Evolutionary conservation across 2,329 filamentous ascomycete genomes (phyloP).

Genomic region (Neonectria punicea): DNA sequence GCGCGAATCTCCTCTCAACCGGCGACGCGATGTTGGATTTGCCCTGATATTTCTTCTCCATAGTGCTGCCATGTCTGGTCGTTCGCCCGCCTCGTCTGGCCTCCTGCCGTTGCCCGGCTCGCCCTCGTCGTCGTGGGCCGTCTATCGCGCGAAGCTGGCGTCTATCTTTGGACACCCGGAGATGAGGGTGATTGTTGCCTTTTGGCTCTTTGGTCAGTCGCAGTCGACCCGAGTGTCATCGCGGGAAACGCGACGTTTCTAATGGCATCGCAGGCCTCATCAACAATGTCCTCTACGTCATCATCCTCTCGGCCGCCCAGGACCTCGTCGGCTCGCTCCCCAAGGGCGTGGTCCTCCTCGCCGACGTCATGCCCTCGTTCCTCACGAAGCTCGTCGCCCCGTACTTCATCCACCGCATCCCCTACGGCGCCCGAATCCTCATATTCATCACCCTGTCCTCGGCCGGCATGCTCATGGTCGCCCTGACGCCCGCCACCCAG

Average conservation of each 20-base stretch:
- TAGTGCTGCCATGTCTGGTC: constrained; percentile 47
- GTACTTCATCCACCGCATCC: constrained; percentile 91
- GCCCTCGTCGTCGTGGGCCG: constrained; percentile 75
- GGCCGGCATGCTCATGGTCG: constrained; percentile 89
- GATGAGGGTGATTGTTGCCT: constrained; percentile 78
- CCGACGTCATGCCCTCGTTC: constrained; percentile 92
- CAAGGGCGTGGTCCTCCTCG: constrained; percentile 91
- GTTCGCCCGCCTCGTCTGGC: constrained; percentile 54
- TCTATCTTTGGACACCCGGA: constrained; percentile 75
- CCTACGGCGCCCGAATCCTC: constrained; percentile 80
- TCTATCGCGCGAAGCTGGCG: constrained; percentile 73
- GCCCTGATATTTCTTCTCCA: background rate
- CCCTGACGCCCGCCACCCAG: constrained; percentile 74
- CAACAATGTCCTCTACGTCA: constrained; percentile 98
- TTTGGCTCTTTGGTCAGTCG: constrained; percentile 89
- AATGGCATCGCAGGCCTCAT: constrained; percentile 61
- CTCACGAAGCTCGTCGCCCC: constrained; percentile 87
- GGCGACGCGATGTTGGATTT: constrained; percentile 22
- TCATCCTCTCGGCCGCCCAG: constrained; percentile 93
- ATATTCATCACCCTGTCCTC: constrained; percentile 80
- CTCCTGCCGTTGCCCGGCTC: constrained; percentile 68
- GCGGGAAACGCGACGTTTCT: constrained; percentile 7
- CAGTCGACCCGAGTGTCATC: fast-evolving
- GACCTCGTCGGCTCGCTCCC: constrained; percentile 94
- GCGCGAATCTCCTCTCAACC: constrained; percentile 21